Conservation (phyloP, 129 eudicot genomes). For the Centella asiatica region DNA sequence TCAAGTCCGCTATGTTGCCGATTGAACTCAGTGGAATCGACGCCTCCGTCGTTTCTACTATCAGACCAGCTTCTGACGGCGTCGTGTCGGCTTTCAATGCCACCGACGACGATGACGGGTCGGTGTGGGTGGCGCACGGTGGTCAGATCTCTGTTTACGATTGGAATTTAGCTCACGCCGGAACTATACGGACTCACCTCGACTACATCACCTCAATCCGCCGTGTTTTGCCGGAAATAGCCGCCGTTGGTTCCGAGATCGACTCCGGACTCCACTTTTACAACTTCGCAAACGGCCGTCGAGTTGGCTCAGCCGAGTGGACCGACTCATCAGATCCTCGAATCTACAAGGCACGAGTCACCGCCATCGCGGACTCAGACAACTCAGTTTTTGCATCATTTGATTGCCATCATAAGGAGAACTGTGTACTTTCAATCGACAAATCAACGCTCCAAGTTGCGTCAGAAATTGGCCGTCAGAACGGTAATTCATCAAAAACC, state of each 20-base stretch:
- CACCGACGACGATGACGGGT: constrained; percentile 37
- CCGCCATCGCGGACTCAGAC: constrained; percentile 39
- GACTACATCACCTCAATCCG: constrained; percentile 43
- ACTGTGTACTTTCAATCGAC: constrained; percentile 56
- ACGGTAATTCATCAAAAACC: constrained; percentile 57
- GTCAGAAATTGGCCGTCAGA: constrained; percentile 57
- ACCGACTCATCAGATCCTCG: constrained; percentile 61
- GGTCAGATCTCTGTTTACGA: constrained; percentile 70
- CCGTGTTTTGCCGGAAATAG: constrained; percentile 33
- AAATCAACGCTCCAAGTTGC: constrained; percentile 37
- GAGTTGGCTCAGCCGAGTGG: constrained; percentile 64
- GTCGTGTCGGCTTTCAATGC: constrained; percentile 42
- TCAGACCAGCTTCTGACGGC: constrained; percentile 51
- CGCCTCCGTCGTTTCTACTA: constrained; percentile 25
- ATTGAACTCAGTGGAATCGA: constrained; percentile 53
- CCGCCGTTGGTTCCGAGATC: constrained; percentile 40
- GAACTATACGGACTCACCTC: constrained; percentile 66
- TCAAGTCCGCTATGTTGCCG: constrained; percentile 47
- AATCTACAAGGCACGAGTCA: constrained; percentile 62
- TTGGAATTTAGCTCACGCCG: constrained; percentile 37
- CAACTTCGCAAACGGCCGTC: constrained; percentile 30
- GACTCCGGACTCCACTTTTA: constrained; percentile 67
- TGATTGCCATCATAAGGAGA: constrained; percentile 68
- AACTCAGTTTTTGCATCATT: constrained; percentile 43
- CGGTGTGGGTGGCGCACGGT: constrained; percentile 67